These are phyloP conservation scores for Mycosphaerella arachidis DNA, from an alignment of 2,329 filamentous ascomycete species.

Conservation along the genomic window DNA sequence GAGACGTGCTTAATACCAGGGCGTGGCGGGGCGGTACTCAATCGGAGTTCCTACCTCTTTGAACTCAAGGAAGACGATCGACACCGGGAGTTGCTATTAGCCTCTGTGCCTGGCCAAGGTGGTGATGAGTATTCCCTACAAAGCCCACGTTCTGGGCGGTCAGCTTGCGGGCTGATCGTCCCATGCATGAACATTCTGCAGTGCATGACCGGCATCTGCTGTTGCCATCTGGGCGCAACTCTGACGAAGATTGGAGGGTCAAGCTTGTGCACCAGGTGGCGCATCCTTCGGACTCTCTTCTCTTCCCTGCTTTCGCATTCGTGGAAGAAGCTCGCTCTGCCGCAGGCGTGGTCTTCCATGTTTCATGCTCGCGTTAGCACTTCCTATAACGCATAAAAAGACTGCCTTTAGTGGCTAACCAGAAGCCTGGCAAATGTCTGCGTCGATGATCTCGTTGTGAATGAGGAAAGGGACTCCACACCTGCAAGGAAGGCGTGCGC, in stretches of 20 bases:
- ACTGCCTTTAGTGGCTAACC: not conserved
- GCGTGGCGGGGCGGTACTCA: constrained; percentile 26
- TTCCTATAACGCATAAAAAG: constrained; percentile 1
- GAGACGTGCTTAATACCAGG: constrained; percentile 25
- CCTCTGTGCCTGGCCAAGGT: constrained; percentile 16
- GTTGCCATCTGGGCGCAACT: not conserved
- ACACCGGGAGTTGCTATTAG: constrained; percentile 21
- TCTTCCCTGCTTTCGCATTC: constrained; percentile 2
- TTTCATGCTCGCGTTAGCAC: constrained; percentile 15
- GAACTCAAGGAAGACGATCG: constrained; percentile 19
- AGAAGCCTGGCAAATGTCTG: not conserved
- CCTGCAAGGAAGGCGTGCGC: constrained; percentile 14
- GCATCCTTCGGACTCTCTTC: constrained; percentile 12
- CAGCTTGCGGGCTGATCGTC: constrained; percentile 9
- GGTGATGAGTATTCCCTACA: constrained; percentile 9
- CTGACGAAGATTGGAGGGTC: not conserved
- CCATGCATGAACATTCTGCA: constrained; percentile 6
- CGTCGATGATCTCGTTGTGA: constrained; percentile 3
- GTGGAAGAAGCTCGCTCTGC: constrained; percentile 6
- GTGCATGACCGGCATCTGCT: not conserved
- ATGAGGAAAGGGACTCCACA: constrained; percentile 10
- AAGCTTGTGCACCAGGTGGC: constrained; percentile 1
- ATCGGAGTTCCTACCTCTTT: constrained; percentile 31
- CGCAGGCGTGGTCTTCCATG: constrained; percentile 12
- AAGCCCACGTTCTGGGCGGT: constrained; percentile 11